Evolutionary conservation across 257 asterid genomes (phyloP).

Genomic region (Jacaranda copaia): DNA sequence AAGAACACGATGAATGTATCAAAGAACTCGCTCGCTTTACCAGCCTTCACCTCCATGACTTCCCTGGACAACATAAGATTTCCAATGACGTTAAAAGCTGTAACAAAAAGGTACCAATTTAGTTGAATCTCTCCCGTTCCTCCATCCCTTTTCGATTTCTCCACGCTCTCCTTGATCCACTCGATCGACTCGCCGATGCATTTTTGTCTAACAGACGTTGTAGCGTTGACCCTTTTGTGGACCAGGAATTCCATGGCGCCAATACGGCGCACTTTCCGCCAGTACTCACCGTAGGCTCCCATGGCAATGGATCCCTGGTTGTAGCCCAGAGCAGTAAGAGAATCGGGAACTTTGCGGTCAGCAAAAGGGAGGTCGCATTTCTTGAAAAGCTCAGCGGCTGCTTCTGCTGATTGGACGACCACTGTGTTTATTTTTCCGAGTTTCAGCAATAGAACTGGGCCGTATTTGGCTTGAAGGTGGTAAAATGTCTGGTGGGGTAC

Average conservation of each 20-base stretch:
- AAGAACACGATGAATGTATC: constrained; percentile 22
- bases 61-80: constrained; percentile 45
- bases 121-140: constrained; percentile 19
- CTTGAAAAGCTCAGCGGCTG: constrained; percentile 51
- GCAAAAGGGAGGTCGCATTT: constrained; percentile 40
- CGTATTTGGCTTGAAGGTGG: constrained; percentile 39
- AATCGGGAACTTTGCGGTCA: constrained; percentile 24
- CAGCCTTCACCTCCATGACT: constrained; percentile 37
- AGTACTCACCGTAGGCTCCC: constrained; percentile 39
- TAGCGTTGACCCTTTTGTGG: constrained; percentile 35
- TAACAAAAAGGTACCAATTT: constrained; percentile 37
- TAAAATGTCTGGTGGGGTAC: constrained; percentile 40
- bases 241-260: constrained; percentile 37
- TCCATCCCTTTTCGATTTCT: not conserved
- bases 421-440: constrained; percentile 46
- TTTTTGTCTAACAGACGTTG: constrained; percentile 17
- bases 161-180: constrained; percentile 34
- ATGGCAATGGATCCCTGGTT: constrained; percentile 34
- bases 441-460: constrained; percentile 44
- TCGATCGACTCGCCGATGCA: constrained; percentile 29
- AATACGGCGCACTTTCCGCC: constrained; percentile 38
- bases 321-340: constrained; percentile 34
- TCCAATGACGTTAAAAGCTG: constrained; percentile 39
- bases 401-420: constrained; percentile 37
- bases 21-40: constrained; percentile 38